phyloP scores from a whole-genome alignment of 495 filamentous ascomycete species.

The Astrothelium subdiscretum region DNA sequence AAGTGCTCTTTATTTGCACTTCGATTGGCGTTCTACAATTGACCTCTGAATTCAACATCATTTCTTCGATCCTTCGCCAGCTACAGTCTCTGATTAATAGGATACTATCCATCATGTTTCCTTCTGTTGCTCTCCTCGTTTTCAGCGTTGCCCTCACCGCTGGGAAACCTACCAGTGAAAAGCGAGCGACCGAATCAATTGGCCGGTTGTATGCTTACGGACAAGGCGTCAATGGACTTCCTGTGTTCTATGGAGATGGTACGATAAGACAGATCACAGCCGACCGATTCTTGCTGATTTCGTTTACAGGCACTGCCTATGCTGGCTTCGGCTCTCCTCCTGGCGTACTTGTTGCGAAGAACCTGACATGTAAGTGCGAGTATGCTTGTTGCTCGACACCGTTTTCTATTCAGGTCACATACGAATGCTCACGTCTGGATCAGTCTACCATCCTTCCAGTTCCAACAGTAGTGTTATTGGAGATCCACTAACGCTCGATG shows the following conservation, averaged over 20 bases:
- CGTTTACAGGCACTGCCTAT: background rate
- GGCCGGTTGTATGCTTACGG: background rate
- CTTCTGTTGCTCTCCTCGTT: background rate
- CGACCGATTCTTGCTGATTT: background rate
- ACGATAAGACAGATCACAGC: background rate
- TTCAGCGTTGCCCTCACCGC: background rate
- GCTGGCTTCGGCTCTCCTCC: background rate
- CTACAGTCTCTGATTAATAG: too few relatives aligned
- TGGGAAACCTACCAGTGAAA: background rate
- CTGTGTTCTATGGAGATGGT: background rate
- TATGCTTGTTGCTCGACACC: background rate
- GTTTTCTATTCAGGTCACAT: background rate
- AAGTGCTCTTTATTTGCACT: too few relatives aligned
- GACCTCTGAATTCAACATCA: too few relatives aligned
- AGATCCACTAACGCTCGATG: background rate
- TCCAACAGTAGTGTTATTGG: background rate
- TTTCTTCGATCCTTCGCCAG: too few relatives aligned
- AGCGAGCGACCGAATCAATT: background rate
- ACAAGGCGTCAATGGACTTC: background rate
- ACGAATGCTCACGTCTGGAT: background rate
- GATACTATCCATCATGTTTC: background rate
- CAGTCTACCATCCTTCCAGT: background rate
- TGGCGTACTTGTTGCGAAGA: background rate
- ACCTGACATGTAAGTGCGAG: background rate
- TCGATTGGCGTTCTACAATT: too few relatives aligned